Evolutionary conservation across 1,284 basidiomycete species (phyloP), one percentile per base, ranked within the genome.

Genomic region (Quambalaria eucalypti): DNA sequence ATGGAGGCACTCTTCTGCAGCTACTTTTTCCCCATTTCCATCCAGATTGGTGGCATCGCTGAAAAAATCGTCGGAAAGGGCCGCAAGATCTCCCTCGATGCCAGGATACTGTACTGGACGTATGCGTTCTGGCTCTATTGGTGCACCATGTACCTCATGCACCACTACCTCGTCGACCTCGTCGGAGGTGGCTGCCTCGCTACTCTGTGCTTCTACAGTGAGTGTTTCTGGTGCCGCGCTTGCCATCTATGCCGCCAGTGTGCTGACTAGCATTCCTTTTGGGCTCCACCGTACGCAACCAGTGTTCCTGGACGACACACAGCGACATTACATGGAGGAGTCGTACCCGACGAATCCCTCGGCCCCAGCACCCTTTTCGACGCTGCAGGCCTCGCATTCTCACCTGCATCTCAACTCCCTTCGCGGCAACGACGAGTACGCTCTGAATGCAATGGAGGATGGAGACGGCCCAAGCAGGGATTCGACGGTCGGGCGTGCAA

Each of bases 131-230:
- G 90, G 30, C 82, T 98, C 1, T 98, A 95, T 77, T 97, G 92
- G 93, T 86, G 88, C 25, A 98, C 93, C 30, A 98, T 98, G 93
- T 66, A 66, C 52, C 63, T 73, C 25, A 73, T 71, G 64, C 74
- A 76, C 50, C 74, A 97, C 79, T 98, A 97, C 80, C 85, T 97
- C 66, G 90, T 98, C 77, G 95, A 98, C 73, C 86, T 97, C 65
- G 88, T 92, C 33, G 88, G 86, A 2, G 93, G 93, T 6, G 89
- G 88, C 0, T 95, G 91, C 74, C 82, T 98, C 56, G 86, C 90
- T 21, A 86, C 87, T 14, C 81, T 83, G 12, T 85, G 83, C 71
- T 98, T 97, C 81, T 96, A 93, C 78, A n/a, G n/a, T n/a, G n/a
- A n/a, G n/a, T n/a, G 76, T 88, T 28, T 23, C 30, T 10, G 21